Percentiles rank a stretch among this genome's conserved stretches.
Conservation (phyloP, 2,329 filamentous ascomycete species). For the Mollisia scopiformis region DNA sequence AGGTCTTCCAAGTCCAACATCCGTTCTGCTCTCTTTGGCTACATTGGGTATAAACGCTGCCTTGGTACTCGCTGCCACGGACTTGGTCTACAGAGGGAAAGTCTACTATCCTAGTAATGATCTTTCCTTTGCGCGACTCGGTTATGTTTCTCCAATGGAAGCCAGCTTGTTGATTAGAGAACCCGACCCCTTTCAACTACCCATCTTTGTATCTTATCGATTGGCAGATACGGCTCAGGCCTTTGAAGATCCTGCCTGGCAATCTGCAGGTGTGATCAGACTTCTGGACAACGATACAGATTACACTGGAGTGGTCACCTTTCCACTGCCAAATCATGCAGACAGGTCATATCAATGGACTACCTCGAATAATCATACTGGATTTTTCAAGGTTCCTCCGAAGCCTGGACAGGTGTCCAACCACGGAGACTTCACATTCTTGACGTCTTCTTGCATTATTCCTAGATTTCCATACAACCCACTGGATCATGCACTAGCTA, state of each 20-base stretch:
- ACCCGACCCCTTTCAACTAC: slow-evolving; percentile 74
- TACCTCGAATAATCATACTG: slow-evolving; percentile 84
- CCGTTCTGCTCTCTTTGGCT: slow-evolving; percentile 63
- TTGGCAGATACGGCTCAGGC: slow-evolving; percentile 53
- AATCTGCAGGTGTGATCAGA: slow-evolving; percentile 64
- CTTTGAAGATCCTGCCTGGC: slow-evolving; percentile 65
- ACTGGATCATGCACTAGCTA: slow-evolving; percentile 78
- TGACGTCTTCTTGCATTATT: slow-evolving; percentile 92
- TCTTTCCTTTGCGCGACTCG: slow-evolving; percentile 83
- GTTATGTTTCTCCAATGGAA: slow-evolving; percentile 79
- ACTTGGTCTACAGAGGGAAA: slow-evolving; percentile 77
- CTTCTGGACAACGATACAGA: slow-evolving; percentile 78
- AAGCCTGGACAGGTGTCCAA: slow-evolving; percentile 65
- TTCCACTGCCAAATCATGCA: slow-evolving; percentile 65
- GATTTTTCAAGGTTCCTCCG: slow-evolving; percentile 80
- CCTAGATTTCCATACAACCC: slow-evolving; percentile 88
- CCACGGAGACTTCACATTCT: slow-evolving; percentile 80
- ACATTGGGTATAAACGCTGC: slow-evolving; percentile 74
- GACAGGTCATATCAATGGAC: slow-evolving; percentile 82
- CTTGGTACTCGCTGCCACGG: slow-evolving; percentile 70
- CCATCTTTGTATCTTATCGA: slow-evolving; percentile 71
- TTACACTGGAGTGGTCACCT: slow-evolving; percentile 72
- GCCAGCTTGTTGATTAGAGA: slow-evolving; percentile 86
- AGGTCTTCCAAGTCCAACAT: slow-evolving; percentile 76
- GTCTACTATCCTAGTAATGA: slow-evolving; percentile 72